Evolutionary conservation across 2,329 filamentous ascomycete genomes (phyloP).

Genomic region (Alternaria conjuncta): DNA sequence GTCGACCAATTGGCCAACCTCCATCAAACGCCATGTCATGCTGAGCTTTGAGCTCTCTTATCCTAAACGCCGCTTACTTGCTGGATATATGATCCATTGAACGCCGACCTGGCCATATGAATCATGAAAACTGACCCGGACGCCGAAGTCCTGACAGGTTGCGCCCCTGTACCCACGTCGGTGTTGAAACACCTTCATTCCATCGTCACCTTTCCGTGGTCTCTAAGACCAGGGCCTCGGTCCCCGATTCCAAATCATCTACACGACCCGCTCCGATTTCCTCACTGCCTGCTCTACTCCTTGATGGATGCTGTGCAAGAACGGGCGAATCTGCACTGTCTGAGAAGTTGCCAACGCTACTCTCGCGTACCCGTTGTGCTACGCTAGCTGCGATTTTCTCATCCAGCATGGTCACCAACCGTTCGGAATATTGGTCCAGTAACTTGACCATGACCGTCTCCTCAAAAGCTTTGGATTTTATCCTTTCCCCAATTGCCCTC

Average conservation of each 20-base stretch:
- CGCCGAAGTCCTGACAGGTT: not conserved
- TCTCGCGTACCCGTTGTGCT: constrained; percentile 43
- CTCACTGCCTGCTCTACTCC: constrained; percentile 13
- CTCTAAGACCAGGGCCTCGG: constrained; percentile 10
- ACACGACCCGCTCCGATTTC: not conserved
- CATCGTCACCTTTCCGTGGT: constrained; percentile 16
- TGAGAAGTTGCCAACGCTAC: constrained; percentile 37
- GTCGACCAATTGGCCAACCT: not conserved
- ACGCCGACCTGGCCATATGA: constrained; percentile 5
- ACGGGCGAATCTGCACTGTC: constrained; percentile 22
- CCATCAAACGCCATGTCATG: constrained; percentile 4
- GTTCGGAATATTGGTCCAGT: constrained; percentile 77
- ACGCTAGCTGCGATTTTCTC: constrained; percentile 65
- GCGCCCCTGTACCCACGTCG: not conserved
- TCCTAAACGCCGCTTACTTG: constrained; percentile 2
- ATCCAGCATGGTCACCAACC: constrained; percentile 73
- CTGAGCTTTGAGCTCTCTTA: constrained; percentile 4
- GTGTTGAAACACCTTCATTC: constrained; percentile 5
- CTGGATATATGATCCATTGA: not conserved
- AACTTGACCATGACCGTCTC: constrained; percentile 60
- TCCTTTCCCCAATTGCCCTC: constrained; percentile 52
- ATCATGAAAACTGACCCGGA: not conserved
- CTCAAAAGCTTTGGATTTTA: constrained; percentile 49
- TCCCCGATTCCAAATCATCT: constrained; percentile 12
- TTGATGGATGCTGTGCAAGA: constrained; percentile 11